Evolutionary conservation across 2,329 filamentous ascomycete species (phyloP).

Genomic region (Alternaria gaisen): DNA sequence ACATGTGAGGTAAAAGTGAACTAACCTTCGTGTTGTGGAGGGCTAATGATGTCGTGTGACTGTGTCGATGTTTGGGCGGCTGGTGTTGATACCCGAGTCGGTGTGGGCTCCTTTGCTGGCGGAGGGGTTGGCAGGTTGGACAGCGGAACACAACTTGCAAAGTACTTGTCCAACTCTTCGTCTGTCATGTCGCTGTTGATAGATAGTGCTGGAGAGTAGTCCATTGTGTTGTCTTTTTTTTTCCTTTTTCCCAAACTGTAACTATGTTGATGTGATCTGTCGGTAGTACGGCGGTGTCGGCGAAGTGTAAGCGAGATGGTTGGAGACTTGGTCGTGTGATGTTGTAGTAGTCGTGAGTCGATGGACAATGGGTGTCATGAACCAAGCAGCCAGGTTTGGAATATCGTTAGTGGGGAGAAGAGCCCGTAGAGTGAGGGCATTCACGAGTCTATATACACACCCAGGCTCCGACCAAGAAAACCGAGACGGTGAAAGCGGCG

Average conservation of each 20-base stretch:
- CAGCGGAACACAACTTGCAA: constrained; percentile 50
- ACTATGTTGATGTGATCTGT: constrained; percentile 9
- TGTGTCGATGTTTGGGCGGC: constrained; percentile 7
- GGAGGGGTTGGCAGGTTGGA: constrained; percentile 54
- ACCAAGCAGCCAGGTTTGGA: constrained; percentile 16
- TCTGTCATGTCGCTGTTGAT: constrained; percentile 46
- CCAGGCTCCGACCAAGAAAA: constrained; percentile 20
- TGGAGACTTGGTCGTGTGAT: constrained; percentile 8
- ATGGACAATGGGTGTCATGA: background rate
- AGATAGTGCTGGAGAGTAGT: constrained; percentile 39
- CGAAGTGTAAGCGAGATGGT: constrained; percentile 8
- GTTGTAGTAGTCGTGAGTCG: background rate
- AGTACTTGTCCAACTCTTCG: constrained; percentile 51
- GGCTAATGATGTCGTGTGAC: constrained; percentile 11
- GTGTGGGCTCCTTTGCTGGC: constrained; percentile 40
- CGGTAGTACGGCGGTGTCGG: constrained; percentile 14
- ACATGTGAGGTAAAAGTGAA: constrained; percentile 19
- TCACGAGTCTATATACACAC: constrained; percentile 34
- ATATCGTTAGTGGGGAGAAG: constrained; percentile 29
- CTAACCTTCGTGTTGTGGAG: constrained; percentile 44
- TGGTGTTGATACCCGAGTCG: constrained; percentile 16
- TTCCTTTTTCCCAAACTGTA: background rate
- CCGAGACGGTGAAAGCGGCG: constrained; percentile 42
- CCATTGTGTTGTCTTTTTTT: constrained; percentile 25
- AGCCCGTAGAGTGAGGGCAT: constrained; percentile 26